Evolutionary conservation across 2,329 filamentous ascomycete genomes (phyloP).

Genomic region (Raffaelea arxii): DNA sequence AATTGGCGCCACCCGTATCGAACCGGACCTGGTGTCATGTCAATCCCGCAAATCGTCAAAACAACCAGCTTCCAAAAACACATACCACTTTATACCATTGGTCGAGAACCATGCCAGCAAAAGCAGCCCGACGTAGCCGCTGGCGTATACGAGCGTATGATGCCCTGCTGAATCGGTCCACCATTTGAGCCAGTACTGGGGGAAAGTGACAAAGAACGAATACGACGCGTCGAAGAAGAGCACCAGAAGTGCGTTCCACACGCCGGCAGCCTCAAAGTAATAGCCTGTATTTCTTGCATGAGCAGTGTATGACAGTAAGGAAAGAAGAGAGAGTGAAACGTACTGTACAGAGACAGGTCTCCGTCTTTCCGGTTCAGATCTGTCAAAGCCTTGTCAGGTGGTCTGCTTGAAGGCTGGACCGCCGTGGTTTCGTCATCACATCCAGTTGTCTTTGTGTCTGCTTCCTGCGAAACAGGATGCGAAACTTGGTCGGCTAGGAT

Average conservation of each 20-base stretch:
- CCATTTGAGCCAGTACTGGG: slow-evolving; percentile 28
- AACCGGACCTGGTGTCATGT: slow-evolving; percentile 18
- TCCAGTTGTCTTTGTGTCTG: no score
- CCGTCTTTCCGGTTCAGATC: slow-evolving; percentile 20
- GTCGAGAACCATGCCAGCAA: slow-evolving; percentile 27
- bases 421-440: no score
- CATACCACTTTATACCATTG: slow-evolving; percentile 24
- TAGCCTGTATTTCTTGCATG: slow-evolving; percentile 13
- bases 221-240: slow-evolving; percentile 15
- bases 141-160: slow-evolving; percentile 21
- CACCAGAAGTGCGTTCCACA: slow-evolving; percentile 18
- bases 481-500: no score
- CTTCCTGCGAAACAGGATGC: no score
- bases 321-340: not conserved
- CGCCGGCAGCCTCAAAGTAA: slow-evolving; percentile 20
- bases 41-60: not conserved
- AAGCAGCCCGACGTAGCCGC: slow-evolving; percentile 24
- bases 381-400: no score
- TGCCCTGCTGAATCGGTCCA: slow-evolving; percentile 24
- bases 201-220: slow-evolving; percentile 25
- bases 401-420: no score
- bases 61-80: not conserved
- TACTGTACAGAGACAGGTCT: slow-evolving; percentile 27
- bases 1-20: slow-evolving; percentile 24
- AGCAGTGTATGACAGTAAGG: not conserved